Conservation (phyloP, 306 rosid species). For the Cicer arietinum region DNA sequence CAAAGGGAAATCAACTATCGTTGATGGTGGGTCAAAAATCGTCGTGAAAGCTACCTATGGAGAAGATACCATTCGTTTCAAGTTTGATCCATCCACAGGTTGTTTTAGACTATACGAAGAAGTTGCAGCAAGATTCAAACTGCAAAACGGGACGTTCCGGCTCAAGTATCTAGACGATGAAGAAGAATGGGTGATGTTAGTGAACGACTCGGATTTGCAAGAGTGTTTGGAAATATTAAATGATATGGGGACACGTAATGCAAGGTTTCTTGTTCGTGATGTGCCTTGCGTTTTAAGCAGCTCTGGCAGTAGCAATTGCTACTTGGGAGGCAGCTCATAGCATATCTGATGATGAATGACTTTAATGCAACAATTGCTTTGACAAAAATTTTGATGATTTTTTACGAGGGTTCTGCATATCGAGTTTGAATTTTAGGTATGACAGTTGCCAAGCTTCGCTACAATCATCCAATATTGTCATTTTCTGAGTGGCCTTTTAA, state of each 20-base stretch:
- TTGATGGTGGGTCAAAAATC: conserved; percentile 56
- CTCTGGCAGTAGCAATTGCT: conserved; percentile 70
- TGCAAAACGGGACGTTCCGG: conserved; percentile 70
- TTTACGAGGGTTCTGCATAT: conserved; percentile 29
- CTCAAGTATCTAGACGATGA: conserved; percentile 86
- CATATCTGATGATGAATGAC: conserved; percentile 30
- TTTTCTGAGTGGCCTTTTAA: conserved; percentile 18
- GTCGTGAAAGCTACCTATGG: conserved; percentile 74
- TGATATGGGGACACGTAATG: conserved; percentile 57
- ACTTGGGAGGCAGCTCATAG: conserved; percentile 54
- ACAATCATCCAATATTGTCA: conserved; percentile 18
- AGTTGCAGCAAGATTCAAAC: conserved; percentile 70
- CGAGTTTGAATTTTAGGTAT: conserved; percentile 17
- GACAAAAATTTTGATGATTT: conserved; percentile 10
- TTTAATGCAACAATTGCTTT: conserved; percentile 21
- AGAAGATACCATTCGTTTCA: conserved; percentile 80
- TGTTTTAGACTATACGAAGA: conserved; percentile 74
- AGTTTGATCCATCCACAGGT: conserved; percentile 63
- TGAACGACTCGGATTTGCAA: conserved; percentile 67
- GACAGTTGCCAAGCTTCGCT: conserved; percentile 17
- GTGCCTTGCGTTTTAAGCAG: conserved; percentile 54
- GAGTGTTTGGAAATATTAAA: conserved; percentile 79
- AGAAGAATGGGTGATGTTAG: conserved; percentile 90
- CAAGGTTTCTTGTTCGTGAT: conserved; percentile 78
- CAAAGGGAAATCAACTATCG: conserved; percentile 49